phyloP scores from a whole-genome alignment of 202 grass and related monocot genomes.

The Sporobolus alterniflorus region DNA sequence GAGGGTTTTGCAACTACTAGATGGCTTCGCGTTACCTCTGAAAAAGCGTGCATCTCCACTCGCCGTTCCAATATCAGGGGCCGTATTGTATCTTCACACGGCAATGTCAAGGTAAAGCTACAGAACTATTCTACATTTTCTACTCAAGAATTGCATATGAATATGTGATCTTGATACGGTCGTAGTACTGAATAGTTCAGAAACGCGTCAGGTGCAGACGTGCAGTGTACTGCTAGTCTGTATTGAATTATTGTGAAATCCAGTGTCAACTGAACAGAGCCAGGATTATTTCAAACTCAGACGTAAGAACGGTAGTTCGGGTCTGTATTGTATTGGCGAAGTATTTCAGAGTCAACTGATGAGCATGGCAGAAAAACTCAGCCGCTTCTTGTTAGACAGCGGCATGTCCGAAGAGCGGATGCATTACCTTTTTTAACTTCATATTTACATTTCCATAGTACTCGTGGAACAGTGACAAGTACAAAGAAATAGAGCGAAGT shows the following conservation, averaged over 20 bases:
- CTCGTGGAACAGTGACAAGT: too few species aligned
- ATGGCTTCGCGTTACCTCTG: neutral
- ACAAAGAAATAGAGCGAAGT: too few species aligned
- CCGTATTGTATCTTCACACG: neutral
- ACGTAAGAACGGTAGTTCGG: neutral
- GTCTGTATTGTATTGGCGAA: neutral
- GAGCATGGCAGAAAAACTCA: neutral
- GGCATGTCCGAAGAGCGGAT: conserved; percentile 13
- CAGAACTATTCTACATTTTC: neutral
- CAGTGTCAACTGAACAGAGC: conserved; percentile 22
- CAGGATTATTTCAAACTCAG: conserved; percentile 20
- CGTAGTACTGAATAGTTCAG: conserved; percentile 5
- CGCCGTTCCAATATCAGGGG: neutral
- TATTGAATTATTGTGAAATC: neutral
- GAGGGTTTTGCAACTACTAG: too few species aligned
- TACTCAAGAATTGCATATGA: neutral
- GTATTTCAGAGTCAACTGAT: conserved; percentile 33
- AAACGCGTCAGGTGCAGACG: conserved; percentile 18
- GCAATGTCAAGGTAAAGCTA: neutral
- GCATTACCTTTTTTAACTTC: too few species aligned
- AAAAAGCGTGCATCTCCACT: neutral
- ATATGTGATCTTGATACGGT: conserved; percentile 20
- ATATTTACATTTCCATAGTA: too few species aligned
- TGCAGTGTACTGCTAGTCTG: neutral
- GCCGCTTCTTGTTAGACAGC: conserved; percentile 26